Base-by-base conservation (phyloP, 495 filamentous ascomycete genomes). In the Durotheca rogersii region DNA sequence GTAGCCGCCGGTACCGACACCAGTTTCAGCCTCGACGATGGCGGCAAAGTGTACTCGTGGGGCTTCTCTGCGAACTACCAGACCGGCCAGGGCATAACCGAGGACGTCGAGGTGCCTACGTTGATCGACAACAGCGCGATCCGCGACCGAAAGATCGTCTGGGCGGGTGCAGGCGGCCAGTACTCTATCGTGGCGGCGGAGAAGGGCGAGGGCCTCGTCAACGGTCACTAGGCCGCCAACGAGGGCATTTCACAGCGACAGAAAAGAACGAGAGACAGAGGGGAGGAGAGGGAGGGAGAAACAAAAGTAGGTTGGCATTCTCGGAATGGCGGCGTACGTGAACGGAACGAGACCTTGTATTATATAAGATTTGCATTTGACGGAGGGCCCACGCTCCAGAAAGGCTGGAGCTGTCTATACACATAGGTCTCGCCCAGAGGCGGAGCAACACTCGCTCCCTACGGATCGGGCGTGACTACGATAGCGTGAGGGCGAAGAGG, bases 41-140 rank as follows among this genome's bases (percentile, higher is more conserved):
- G 69, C 2, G 81, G 84, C 6, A 70, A 69, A 29, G 81, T 82
- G 2, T 84, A 76, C 50, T 74, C 74, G n/a, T 88, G 85, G 86
- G 85, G 85, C 0, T 86, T 85, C 65, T 79, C 73, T n/a, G 69
- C 69, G 7, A 79, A 77, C 41, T 84, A 81, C 53, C 84, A 87
- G 65, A 79, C 79, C n/a, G 84, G 83, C 1, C 76, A 73, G 25
- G 81, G 80, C 0, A 73, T 69, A 7, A 69, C 61, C 2, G 78
- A 80, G 6, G 79, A 82, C 50, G 64, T 86, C 17, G 61, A 74
- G 29, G 51, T 71, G 9, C 76, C 83, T 0, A 83, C 76, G 0
- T 45, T 72, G 19, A 77, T 88, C 35, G 74, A 80, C 49, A 84
- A 84, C 55, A 76, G 71, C 0, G 80, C 82, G 4, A 71, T 84